Percentiles rank a stretch among this genome's conserved stretches.
These are phyloP conservation scores for Scheffersomyces segobiensis DNA, from an alignment of 1,139 yeast species.

Conservation along the genomic window DNA sequence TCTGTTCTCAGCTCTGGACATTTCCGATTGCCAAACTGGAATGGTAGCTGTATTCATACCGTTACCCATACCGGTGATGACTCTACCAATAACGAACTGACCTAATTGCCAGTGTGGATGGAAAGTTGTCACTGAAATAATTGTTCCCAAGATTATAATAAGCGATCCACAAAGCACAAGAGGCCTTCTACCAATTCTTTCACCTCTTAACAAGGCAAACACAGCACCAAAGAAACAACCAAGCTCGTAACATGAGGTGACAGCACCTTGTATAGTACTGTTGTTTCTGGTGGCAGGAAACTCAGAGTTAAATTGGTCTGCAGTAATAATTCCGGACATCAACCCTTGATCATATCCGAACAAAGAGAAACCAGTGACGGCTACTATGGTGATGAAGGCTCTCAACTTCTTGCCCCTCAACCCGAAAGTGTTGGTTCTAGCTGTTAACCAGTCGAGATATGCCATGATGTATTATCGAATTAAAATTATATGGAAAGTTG, in stretches of 20 bases:
- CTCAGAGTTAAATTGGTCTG: slow-evolving; percentile 54
- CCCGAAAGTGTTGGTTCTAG: slow-evolving; percentile 48
- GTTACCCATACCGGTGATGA: slow-evolving; percentile 76
- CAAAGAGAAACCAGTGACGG: slow-evolving; percentile 65
- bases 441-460: slow-evolving; percentile 12
- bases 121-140: slow-evolving; percentile 62
- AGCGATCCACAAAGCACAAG: slow-evolving; percentile 58
- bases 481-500: neutral
- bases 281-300: slow-evolving; percentile 53
- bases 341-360: slow-evolving; percentile 85
- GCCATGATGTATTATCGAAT: slow-evolving; percentile 3
- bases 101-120: slow-evolving; percentile 52
- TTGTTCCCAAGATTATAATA: slow-evolving; percentile 63
- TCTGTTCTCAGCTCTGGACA: slow-evolving; percentile 69
- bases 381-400: slow-evolving; percentile 51
- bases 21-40: slow-evolving; percentile 82
- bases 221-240: slow-evolving; percentile 79
- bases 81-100: slow-evolving; percentile 73
- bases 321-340: slow-evolving; percentile 71
- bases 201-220: slow-evolving; percentile 65
- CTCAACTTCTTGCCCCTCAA: slow-evolving; percentile 47
- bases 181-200: slow-evolving; percentile 64
- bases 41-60: slow-evolving; percentile 79
- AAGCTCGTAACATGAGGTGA: slow-evolving; percentile 69
- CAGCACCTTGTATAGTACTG: slow-evolving; percentile 59